Percentiles rank a stretch among this genome's conserved stretches.
Conservation (phyloP, 257 asterid species). For the Coffea eugenioides region DNA sequence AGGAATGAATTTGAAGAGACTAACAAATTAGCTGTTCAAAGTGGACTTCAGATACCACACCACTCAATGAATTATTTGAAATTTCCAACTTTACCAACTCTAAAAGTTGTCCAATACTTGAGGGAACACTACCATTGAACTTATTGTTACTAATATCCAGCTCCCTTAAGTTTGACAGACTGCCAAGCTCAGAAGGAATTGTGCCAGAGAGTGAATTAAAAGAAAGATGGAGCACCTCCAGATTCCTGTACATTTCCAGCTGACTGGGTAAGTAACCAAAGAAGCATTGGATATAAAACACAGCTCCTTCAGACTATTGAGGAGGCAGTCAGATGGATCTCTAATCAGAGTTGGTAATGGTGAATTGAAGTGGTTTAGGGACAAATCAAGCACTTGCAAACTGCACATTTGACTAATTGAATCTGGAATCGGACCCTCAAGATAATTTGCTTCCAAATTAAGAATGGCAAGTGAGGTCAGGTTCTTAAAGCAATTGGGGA, state of each 20-base stretch:
- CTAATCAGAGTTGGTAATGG: slow-evolving; percentile 10
- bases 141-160: slow-evolving; percentile 22
- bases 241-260: background rate
- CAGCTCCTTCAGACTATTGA: slow-evolving; percentile 8
- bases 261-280: slow-evolving; percentile 2
- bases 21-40: slow-evolving; percentile 13
- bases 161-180: slow-evolving; percentile 13
- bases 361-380: slow-evolving; percentile 8
- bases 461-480: slow-evolving; percentile 12
- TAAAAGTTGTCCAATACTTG: slow-evolving; percentile 17
- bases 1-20: too few relatives aligned
- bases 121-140: slow-evolving; percentile 13
- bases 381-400: slow-evolving; percentile 13
- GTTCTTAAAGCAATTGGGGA: slow-evolving; percentile 3
- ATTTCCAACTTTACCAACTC: slow-evolving; percentile 8
- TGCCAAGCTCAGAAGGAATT: slow-evolving; percentile 18
- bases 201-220: slow-evolving; percentile 20
- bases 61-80: slow-evolving; percentile 17
- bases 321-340: slow-evolving; percentile 15
- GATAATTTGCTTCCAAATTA: slow-evolving; percentile 1
- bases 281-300: background rate
- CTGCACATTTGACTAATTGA: slow-evolving; percentile 12
- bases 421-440: slow-evolving; percentile 10
- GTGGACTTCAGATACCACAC: slow-evolving; percentile 18
- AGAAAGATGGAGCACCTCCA: slow-evolving; percentile 11